Evolutionary conservation across 2,329 filamentous ascomycete genomes (phyloP).

Genomic region (Didymella segeticola): DNA sequence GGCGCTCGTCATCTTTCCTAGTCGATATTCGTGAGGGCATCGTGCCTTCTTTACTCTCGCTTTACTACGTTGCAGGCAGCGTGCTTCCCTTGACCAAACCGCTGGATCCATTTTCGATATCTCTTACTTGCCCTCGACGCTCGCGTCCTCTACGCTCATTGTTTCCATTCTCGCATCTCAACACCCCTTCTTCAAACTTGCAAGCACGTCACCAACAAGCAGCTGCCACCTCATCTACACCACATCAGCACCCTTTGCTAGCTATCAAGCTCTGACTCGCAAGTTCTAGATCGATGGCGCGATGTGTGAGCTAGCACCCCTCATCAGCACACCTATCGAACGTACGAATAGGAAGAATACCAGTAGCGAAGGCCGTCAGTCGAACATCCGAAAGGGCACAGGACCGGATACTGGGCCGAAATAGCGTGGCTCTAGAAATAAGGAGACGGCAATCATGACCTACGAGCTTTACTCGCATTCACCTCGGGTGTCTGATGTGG

Average conservation of each 20-base stretch:
- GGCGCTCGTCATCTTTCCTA: slow-evolving; percentile 21
- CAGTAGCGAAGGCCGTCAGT: neutral
- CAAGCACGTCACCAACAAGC: neutral
- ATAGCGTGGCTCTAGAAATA: neutral
- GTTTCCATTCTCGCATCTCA: slow-evolving; percentile 5
- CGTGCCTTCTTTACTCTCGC: slow-evolving; percentile 28
- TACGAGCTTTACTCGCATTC: slow-evolving; percentile 30
- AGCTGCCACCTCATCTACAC: neutral
- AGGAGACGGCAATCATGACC: slow-evolving; percentile 28
- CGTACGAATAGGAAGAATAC: slow-evolving; percentile 13
- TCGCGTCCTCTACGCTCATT: slow-evolving; percentile 12
- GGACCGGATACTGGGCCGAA: neutral
- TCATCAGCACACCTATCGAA: slow-evolving; percentile 16
- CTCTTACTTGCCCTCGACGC: slow-evolving; percentile 6
- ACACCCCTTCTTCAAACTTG: neutral
- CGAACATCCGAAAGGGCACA: neutral
- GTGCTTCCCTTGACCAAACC: slow-evolving; percentile 19
- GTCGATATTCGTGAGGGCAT: slow-evolving; percentile 16
- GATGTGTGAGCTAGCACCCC: slow-evolving; percentile 25
- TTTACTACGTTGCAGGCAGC: slow-evolving; percentile 9
- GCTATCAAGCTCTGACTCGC: neutral
- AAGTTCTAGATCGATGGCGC: slow-evolving; percentile 4
- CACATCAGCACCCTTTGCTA: neutral
- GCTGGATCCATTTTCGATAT: slow-evolving; percentile 5
- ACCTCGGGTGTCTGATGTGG: slow-evolving; percentile 25